Evolutionary conservation across 208 protist species (phyloP), one percentile per base, ranked within the genome.

Genomic region (Leishmania mexicana): DNA sequence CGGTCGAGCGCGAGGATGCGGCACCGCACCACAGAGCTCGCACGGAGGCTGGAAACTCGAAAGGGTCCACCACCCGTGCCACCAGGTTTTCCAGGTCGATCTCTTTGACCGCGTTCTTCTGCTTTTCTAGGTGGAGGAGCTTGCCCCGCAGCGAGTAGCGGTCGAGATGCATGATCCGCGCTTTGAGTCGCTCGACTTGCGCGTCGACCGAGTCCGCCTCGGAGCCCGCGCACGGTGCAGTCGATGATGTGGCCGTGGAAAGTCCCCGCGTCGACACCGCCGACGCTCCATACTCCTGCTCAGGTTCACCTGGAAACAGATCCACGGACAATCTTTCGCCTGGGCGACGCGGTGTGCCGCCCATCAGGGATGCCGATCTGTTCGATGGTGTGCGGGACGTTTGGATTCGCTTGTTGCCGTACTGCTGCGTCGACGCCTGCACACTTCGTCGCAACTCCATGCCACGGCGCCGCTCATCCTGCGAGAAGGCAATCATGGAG

Each of bases 81-180:
- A 93, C 58, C n/a, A 94, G 62, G 4, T 57, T 67, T 19, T 85
- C 80, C 0, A 80, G 75, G 80, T 95, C 85, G 17, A 94, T 77
- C 24, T 88, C 81, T 64, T 83, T 83, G 17, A 85, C 88, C 17
- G 60, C 75, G 6, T 84, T 81, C 78, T 95, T 95, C 24, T 88
- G 76, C 75, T 78, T 76, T 73, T 96, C 89, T 58, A 97, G 76
- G n/a, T 89, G 81, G 11, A 90, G 81, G 28, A 97, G 88, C 60
- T 93, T 92, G 0, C 84, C 76, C n/a, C 86, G 85, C 24, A 94
- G 57, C 17, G 89, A 94, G 79, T 86, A 90, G 31, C 75, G 60
- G 38, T 97, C 89, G 0, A 89, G 72, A 24, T 79, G 42, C 38
- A 72, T 31, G n/a, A 95, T 89, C 3, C 81, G 62, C 3, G 68